phyloP scores from a whole-genome alignment of 768 basidiomycete species.

The Rhodotorula graminis region DNA sequence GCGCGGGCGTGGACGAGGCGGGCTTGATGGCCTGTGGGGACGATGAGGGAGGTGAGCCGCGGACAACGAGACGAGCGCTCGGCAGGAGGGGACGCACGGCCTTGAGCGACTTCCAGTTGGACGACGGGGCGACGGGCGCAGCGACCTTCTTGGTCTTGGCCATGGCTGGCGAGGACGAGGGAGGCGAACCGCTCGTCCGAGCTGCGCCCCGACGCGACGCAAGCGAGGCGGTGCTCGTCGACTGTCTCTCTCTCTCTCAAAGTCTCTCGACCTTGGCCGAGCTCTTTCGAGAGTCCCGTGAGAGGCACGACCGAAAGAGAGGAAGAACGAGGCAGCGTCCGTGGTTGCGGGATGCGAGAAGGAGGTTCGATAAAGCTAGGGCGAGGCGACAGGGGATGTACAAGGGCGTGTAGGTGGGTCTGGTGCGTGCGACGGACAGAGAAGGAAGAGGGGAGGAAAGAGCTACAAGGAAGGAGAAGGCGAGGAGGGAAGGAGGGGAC shows the following conservation, averaged over 20 bases:
- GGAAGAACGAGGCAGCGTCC: background rate
- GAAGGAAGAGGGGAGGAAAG: too few relatives aligned
- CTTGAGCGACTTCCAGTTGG: constrained; percentile 60
- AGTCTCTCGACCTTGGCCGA: too few relatives aligned
- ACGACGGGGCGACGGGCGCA: constrained; percentile 50
- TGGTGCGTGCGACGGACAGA: background rate
- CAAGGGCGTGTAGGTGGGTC: too few relatives aligned
- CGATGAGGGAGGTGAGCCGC: background rate
- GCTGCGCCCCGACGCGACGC: too few relatives aligned
- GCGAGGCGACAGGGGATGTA: background rate
- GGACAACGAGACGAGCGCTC: background rate
- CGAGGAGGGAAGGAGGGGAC: background rate
- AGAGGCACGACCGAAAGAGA: too few relatives aligned
- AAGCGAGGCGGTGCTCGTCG: too few relatives aligned
- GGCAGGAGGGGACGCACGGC: constrained; percentile 49
- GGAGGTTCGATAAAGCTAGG: background rate
- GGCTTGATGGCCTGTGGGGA: constrained; percentile 23
- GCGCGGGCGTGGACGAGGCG: constrained; percentile 33
- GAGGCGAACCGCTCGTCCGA: background rate
- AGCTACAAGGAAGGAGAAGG: background rate
- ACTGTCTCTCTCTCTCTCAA: too few relatives aligned
- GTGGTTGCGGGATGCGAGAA: background rate
- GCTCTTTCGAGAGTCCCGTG: too few relatives aligned
- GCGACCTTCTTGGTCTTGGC: constrained; percentile 37
- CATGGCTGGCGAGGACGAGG: background rate